Percentiles rank a stretch among this genome's conserved stretches.
phyloP scores from a whole-genome alignment of 768 basidiomycete species.

The Leucosporidium creatinivorum region DNA sequence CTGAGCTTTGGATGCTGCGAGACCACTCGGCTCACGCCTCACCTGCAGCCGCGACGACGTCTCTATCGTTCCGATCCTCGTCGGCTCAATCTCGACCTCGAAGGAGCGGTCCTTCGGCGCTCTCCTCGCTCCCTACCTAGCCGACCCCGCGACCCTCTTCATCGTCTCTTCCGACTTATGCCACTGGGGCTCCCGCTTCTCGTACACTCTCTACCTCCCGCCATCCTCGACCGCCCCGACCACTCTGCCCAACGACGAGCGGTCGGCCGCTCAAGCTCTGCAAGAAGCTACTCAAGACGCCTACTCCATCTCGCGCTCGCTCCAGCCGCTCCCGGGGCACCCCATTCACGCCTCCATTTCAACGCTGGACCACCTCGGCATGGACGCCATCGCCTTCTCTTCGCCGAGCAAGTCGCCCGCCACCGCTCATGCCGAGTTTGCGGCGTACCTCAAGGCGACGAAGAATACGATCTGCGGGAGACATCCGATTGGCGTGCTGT shows the following conservation, averaged over 20 bases:
- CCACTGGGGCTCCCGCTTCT: slow-evolving; percentile 87
- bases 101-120: slow-evolving; percentile 60
- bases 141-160: slow-evolving; percentile 69
- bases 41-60: slow-evolving; percentile 48
- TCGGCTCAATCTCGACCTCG: slow-evolving; percentile 63
- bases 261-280: not conserved
- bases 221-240: slow-evolving; percentile 36
- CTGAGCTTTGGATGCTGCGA: not conserved
- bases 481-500: slow-evolving; percentile 77
- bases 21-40: slow-evolving; percentile 1
- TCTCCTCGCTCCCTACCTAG: slow-evolving; percentile 72
- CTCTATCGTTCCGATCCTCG: slow-evolving; percentile 76
- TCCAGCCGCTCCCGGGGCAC: slow-evolving; percentile 32
- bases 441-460: slow-evolving; percentile 60
- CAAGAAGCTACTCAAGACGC: not conserved
- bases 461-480: slow-evolving; percentile 96
- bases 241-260: not conserved
- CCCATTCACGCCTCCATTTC: slow-evolving; percentile 48
- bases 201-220: slow-evolving; percentile 81
- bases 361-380: slow-evolving; percentile 14
- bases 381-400: slow-evolving; percentile 51
- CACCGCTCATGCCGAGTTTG: slow-evolving; percentile 56
- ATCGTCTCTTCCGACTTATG: slow-evolving; percentile 96
- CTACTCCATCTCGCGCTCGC: not conserved
- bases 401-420: not conserved